Evolutionary conservation across 1,139 yeast genomes (phyloP).

Genomic region (Geotrichum histeridarum): DNA sequence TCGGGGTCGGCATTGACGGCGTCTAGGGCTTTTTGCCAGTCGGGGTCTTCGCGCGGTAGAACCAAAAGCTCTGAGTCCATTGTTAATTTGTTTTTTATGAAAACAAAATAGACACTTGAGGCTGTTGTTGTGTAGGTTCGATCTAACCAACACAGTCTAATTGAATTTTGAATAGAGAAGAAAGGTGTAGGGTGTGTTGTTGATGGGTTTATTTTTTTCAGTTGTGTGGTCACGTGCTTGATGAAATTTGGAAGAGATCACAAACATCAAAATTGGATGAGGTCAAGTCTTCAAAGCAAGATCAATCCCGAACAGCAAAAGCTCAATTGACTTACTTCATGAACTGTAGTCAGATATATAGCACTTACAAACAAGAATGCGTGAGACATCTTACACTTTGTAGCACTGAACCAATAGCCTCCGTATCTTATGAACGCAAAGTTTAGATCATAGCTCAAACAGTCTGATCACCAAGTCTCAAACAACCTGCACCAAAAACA

Average conservation of each 20-base stretch:
- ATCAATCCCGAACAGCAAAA: no score
- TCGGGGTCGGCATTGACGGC: slow-evolving; percentile 39
- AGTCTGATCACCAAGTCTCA: no score
- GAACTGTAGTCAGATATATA: no score
- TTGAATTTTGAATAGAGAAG: neutral
- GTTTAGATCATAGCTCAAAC: no score
- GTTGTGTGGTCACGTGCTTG: no score
- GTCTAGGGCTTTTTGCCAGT: slow-evolving; percentile 24
- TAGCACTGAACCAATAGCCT: no score
- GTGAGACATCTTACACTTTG: neutral
- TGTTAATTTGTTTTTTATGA: neutral
- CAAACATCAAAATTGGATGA: neutral
- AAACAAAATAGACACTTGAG: no score
- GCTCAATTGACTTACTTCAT: neutral
- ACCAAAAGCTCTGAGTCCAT: slow-evolving; percentile 14
- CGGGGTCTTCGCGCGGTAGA: slow-evolving; percentile 19
- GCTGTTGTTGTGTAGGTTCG: slow-evolving; percentile 15
- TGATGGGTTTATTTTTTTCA: neutral
- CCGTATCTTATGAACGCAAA: no score
- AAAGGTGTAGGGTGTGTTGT: neutral
- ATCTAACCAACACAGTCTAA: neutral
- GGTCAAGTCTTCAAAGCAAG: no score
- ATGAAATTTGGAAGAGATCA: neutral
- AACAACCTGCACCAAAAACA: no score
- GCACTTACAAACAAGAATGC: no score